These are phyloP conservation scores for Colletotrichum somersetense DNA, from an alignment of 2,329 filamentous ascomycete genomes.

Conservation along the genomic window DNA sequence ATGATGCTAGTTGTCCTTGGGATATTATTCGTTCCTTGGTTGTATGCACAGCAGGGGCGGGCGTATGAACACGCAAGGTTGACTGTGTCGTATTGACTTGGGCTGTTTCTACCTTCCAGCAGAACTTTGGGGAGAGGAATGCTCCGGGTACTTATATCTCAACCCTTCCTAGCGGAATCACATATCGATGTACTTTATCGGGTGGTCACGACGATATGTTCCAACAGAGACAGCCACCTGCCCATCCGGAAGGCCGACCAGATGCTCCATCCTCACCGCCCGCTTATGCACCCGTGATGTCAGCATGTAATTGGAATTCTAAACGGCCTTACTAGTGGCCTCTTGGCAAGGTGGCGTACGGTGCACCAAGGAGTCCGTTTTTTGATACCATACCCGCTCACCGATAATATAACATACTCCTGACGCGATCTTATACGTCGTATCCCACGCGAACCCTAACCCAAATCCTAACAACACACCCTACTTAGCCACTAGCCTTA, in stretches of 20 bases:
- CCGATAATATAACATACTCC: too few species aligned
- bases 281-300: constrained; percentile 4
- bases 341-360: not conserved
- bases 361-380: not conserved
- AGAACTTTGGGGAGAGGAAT: not conserved
- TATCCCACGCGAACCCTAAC: too few species aligned
- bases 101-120: not conserved
- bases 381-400: too few species aligned
- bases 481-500: too few species aligned
- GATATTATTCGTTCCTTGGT: not conserved
- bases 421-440: too few species aligned
- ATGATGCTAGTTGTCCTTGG: constrained; percentile 40
- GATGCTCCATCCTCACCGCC: not conserved
- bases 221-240: not conserved
- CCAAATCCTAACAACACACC: too few species aligned
- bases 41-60: not conserved
- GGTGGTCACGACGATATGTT: not conserved
- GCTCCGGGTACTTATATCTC: not conserved
- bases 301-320: constrained; percentile 7
- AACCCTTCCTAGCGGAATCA: too few species aligned
- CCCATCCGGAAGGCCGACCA: not conserved
- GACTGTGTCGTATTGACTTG: not conserved
- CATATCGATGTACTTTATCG: not conserved
- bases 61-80: constrained; percentile 1
- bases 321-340: not conserved